Percentiles rank a stretch among this genome's conserved stretches.
These are phyloP conservation scores for Penicillium egyptiacum DNA, from an alignment of 495 filamentous ascomycete species.

Conservation along the genomic window DNA sequence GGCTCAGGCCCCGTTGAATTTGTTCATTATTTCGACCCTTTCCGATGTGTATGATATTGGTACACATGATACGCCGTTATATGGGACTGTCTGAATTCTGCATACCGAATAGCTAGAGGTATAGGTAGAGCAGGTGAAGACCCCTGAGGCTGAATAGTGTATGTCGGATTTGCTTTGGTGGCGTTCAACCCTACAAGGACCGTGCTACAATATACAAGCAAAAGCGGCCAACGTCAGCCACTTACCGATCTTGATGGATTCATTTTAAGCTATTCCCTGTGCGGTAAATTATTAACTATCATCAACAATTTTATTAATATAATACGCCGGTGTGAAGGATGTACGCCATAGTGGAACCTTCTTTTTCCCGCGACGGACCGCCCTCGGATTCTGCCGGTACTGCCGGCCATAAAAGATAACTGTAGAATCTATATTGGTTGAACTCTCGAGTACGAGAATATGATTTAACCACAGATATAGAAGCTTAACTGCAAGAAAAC, in stretches of 20 bases:
- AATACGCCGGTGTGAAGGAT: background rate
- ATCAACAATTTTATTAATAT: background rate
- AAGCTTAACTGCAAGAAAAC: no score
- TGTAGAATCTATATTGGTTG: no score
- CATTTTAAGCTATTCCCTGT: background rate
- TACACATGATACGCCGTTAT: background rate
- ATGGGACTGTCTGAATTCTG: background rate
- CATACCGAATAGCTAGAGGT: background rate
- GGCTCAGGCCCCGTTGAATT: background rate
- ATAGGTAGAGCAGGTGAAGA: background rate
- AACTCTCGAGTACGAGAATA: no score
- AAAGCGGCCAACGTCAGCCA: background rate
- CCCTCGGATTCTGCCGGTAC: background rate
- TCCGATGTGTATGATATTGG: conserved; percentile 5
- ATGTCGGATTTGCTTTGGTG: background rate
- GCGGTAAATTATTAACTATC: background rate
- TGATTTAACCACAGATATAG: no score
- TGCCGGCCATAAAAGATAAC: background rate
- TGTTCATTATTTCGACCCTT: conserved; percentile 8
- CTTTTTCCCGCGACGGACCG: background rate
- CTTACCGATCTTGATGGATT: background rate
- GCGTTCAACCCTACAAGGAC: background rate
- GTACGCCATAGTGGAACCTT: background rate
- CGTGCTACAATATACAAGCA: background rate
- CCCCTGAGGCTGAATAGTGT: background rate